Evolutionary conservation across 192 early-diverging fungal species (phyloP), one percentile per base, ranked within the genome.

Genomic region (Spinellus fusiger): DNA sequence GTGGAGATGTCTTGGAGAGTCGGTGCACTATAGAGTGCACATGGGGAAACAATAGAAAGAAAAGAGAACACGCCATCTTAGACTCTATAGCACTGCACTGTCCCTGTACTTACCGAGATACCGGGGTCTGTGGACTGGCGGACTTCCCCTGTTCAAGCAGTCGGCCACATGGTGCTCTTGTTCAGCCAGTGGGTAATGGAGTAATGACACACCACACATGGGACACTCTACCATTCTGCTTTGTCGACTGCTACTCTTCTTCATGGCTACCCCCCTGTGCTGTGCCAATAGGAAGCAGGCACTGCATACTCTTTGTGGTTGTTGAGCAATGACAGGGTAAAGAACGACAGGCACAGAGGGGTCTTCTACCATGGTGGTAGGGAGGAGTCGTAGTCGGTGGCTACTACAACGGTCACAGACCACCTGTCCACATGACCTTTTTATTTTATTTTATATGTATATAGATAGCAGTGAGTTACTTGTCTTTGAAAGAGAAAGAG

Each of bases 321-420:
- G 49, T 38, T 49, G 23, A 10, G 58, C 65, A n/a, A 66, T 54
- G 7, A 47, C 28, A 12, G 65, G 49, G 7, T 66, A 66, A 50
- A 60, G 57, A 20, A 56, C 9, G 1, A 29, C 47, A 22, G 65
- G 38, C 28, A 66, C 18, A 49, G 58, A 52, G 3, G 80, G 80
- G 49, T 82, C 80, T 28, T 75, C 72, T n/a, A 69, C 62, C 35
- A 70, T 65, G 71, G 75, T 44, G 54, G 79, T 59, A 0, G 78
- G 70, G 2, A 78, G 74, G 20, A 90, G 60, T 37, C 70, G 75
- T 5, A 78, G 64, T 29, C 85, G 78, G 29, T 76, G 61, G 5
- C 80, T 79, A 4, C 87, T 88, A 71, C 93, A 96, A n/a, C 63
- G 73, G 68, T 91, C 89, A 65, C 93, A 96, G 18, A 91, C 88